Evolutionary conservation across 768 basidiomycete species (phyloP), one percentile per base, ranked within the genome.

Genomic region (Tricholoma saponaceum): DNA sequence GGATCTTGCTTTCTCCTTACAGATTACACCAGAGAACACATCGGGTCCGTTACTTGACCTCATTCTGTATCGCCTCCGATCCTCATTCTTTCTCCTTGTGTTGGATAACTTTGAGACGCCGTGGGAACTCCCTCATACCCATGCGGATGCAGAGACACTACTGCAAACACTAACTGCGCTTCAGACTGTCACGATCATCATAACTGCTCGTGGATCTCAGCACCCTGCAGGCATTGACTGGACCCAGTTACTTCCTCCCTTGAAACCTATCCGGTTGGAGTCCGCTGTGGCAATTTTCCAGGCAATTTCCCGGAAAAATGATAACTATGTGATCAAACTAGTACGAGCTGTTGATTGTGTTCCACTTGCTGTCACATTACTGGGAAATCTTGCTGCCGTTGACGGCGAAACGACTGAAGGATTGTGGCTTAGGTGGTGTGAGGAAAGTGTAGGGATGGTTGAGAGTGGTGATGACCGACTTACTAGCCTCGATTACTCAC

Each of bases 201-300:
- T 74, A 8, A 74, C 71, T 0, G 64, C 69, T 54, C 68, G 73
- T 1, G 71, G 71, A 30, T 67, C 70, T 14, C 67, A 71, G 35
- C 55, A 63, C 35, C 71, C 73, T 4, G 57, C 63, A 5, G 64
- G 67, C 2, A 64, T 67, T 4, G 49, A 58, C 14, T 72, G 70
- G 70, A 58, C 63, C 3, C 52, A 64, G 9, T 47, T 65, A 9
- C 49, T 70, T 32, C 63, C 69, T 5, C 69, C 70, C 2, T 49
- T 74, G 2, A 60, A 63, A 39, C 69, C 70, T 12, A 50, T 74
- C 16, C 64, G 65, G 2, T 37, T 68, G 8, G 57, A 64, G 16
- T 64, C 66, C 5, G 70, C 73, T 2, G 51, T 56, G 1, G 33
- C 59, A 4, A 68, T 70, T 12, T 70, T 71, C 35, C 57, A 60